Conservation (phyloP, 257 asterid genomes). For the Vinca minor region DNA sequence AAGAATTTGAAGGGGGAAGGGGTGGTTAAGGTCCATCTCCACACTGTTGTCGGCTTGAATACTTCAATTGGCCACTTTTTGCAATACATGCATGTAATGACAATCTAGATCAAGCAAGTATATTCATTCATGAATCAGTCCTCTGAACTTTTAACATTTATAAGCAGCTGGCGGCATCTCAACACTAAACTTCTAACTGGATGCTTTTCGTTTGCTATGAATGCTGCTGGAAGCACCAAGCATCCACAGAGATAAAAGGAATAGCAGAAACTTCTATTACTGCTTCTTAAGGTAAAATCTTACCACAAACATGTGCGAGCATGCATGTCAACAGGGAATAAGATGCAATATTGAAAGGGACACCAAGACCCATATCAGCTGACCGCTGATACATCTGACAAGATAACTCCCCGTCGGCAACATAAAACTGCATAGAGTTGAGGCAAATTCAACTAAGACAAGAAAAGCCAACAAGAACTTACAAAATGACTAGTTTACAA, state of each 20-base stretch:
- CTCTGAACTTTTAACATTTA: constrained; percentile 1
- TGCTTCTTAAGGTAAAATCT: constrained; percentile 10
- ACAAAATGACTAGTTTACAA: constrained; percentile 7
- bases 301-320: constrained; percentile 45
- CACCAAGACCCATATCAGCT: constrained; percentile 49
- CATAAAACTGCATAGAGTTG: constrained; percentile 30
- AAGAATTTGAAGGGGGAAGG: background rate
- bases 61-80: no score
- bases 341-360: constrained; percentile 46
- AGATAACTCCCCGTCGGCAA: constrained; percentile 36
- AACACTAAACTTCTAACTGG: background rate
- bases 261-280: background rate
- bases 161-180: background rate
- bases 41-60: no score
- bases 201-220: no score
- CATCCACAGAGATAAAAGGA: background rate
- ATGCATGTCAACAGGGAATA: constrained; percentile 43
- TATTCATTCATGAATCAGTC: background rate
- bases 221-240: background rate
- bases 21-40: background rate
- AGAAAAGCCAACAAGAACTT: constrained; percentile 4
- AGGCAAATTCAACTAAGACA: background rate
- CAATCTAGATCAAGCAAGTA: background rate
- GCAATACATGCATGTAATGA: background rate
- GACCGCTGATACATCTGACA: constrained; percentile 51